Evolutionary conservation across 106 monocot genomes (phyloP), one percentile per base, ranked within the genome.

Genomic region (Xerophyta viscosa): DNA sequence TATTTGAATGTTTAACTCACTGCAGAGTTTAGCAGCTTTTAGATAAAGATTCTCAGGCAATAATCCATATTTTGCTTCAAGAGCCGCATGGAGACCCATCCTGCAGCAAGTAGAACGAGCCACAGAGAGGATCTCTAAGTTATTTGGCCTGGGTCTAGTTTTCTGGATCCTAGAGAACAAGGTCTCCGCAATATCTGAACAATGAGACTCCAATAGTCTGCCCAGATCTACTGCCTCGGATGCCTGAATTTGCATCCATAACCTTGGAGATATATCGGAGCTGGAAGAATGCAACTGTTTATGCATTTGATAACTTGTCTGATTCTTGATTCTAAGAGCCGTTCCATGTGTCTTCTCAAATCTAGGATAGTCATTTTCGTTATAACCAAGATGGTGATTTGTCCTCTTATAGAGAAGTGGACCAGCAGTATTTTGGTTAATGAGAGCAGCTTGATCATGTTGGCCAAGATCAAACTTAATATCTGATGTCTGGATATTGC

Each of bases 11-110:
- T 89, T 87, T 26, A 52, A 43, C 63, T 96, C 96, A 76, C 96
- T 96, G 54, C 96, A 96, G 52, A 96, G 70, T 56, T 85, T 96
- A 7, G 84, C 84, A 27, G 88, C 96, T 49, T 74, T 96, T 50
- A 82, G 58, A 66, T 73, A 85, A 37, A 85, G 22, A 63, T 74
- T 84, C 46, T 77, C 75, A 36, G 80, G 82, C 8, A 81, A 61
- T n/a, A 22, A 22, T 19, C 82, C 88, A 74, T 76, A 81, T 46
- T 89, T 84, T 17, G 46, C 63, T 48, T 69, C 75, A 48, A 96
- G 57, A 23, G 57, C 41, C 30, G 66, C 27, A 54, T 64, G 63
- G 36, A 96, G 78, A 25, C 67, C 66, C 45, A 64, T 60, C 52
- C 62, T 69, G 55, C 96, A 96, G 58, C 88, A 96, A 41, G 76